phyloP scores from a whole-genome alignment of 1,284 basidiomycete genomes.

The Ustilago sp. region DNA sequence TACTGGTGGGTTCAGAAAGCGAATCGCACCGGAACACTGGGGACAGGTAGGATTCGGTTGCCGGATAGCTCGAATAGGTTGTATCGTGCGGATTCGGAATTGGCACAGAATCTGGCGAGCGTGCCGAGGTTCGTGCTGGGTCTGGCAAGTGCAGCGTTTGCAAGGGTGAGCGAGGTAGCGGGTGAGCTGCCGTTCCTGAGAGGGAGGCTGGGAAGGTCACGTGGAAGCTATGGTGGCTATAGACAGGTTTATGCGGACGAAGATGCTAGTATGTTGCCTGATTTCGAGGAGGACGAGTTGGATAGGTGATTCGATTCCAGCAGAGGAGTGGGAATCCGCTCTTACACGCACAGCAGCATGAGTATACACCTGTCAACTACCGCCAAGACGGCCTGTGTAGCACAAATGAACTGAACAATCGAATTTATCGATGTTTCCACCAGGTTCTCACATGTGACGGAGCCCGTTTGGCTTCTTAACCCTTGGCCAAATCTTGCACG shows the following conservation, averaged over 20 bases:
- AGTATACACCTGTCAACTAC: neutral
- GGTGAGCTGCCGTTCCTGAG: constrained; percentile 55
- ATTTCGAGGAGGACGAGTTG: constrained; percentile 64
- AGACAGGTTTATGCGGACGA: constrained; percentile 63
- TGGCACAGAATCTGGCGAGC: constrained; percentile 74
- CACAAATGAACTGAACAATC: neutral
- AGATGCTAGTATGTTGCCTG: constrained; percentile 64
- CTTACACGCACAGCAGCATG: neutral
- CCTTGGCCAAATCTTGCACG: too few relatives aligned
- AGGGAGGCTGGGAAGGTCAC: constrained; percentile 21
- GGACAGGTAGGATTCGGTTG: constrained; percentile 35
- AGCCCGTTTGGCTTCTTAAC: neutral
- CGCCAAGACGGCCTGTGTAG: neutral
- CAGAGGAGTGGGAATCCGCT: neutral
- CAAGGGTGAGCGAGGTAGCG: constrained; percentile 39
- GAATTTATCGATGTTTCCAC: neutral
- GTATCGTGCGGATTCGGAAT: constrained; percentile 73
- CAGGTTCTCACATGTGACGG: too few relatives aligned
- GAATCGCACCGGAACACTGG: constrained; percentile 34
- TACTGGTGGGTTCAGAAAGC: constrained; percentile 74
- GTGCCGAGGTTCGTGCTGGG: constrained; percentile 48
- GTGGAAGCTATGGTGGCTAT: constrained; percentile 60
- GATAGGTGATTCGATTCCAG: constrained; percentile 17
- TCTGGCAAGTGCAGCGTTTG: constrained; percentile 34
- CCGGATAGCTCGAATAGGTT: constrained; percentile 54